phyloP scores from a whole-genome alignment of 2,329 filamentous ascomycete species.

The Purpureocillium lavendulum region DNA sequence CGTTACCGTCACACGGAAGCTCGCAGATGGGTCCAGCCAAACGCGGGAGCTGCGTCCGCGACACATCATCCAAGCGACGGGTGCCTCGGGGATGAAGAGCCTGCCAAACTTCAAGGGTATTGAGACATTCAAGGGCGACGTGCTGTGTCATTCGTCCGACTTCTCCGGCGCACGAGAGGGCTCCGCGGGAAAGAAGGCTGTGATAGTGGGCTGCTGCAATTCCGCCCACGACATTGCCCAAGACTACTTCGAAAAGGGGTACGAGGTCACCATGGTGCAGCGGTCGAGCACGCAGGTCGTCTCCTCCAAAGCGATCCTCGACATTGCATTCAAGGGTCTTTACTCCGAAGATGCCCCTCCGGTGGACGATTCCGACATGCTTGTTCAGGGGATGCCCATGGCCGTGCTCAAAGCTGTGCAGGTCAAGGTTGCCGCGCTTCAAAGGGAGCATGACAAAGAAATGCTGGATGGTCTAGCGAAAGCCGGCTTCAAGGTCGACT shows the following conservation, averaged over 20 bases:
- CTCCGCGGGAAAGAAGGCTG: constrained; percentile 46
- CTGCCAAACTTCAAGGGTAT: constrained; percentile 49
- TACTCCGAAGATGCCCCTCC: constrained; percentile 46
- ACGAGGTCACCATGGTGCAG: constrained; percentile 62
- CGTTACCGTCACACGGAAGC: constrained; percentile 40
- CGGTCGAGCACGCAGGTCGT: constrained; percentile 58
- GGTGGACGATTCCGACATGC: constrained; percentile 58
- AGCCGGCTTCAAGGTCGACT: constrained; percentile 54
- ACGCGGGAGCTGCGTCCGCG: constrained; percentile 49
- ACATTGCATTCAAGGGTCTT: constrained; percentile 43
- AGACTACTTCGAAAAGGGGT: constrained; percentile 58
- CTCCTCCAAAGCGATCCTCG: constrained; percentile 41
- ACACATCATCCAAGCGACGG: constrained; percentile 60
- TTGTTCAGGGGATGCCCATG: constrained; percentile 47
- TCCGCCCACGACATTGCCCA: constrained; percentile 63
- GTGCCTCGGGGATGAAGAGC: constrained; percentile 59
- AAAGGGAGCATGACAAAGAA: constrained; percentile 27
- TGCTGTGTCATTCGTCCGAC: constrained; percentile 54
- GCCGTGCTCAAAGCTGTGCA: constrained; percentile 54
- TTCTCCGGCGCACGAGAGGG: constrained; percentile 43
- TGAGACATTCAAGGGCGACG: constrained; percentile 47
- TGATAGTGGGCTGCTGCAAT: constrained; percentile 62
- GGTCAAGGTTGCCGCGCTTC: constrained; percentile 26
- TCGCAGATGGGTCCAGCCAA: constrained; percentile 37
- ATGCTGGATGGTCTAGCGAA: constrained; percentile 35